A percentile compares a stretch with the other conserved stretches of the same genome.
These are phyloP conservation scores for Colletotrichum sp. DNA, from an alignment of 2,329 filamentous ascomycete species.

Conservation along the genomic window DNA sequence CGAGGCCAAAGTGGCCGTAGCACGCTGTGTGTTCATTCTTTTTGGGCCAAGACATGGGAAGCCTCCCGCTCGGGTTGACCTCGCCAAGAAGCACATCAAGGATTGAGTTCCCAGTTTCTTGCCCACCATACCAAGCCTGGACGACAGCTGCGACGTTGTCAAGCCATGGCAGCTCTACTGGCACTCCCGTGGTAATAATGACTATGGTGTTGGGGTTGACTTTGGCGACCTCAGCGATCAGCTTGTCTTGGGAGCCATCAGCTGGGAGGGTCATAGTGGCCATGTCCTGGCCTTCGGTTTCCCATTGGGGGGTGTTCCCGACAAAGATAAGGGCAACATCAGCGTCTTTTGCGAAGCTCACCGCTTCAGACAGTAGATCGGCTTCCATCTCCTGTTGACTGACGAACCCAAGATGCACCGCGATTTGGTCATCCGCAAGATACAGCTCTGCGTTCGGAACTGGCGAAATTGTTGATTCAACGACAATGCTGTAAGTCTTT, in stretches of 20 bases:
- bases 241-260: constrained; percentile 55
- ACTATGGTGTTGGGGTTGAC: constrained; percentile 65
- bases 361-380: constrained; percentile 47
- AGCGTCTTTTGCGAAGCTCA: constrained; percentile 60
- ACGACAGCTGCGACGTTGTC: constrained; percentile 62
- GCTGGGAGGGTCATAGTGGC: constrained; percentile 73
- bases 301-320: constrained; percentile 63
- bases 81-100: constrained; percentile 69
- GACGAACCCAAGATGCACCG: background rate
- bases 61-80: constrained; percentile 52
- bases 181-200: constrained; percentile 68
- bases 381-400: constrained; percentile 10
- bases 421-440: background rate
- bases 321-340: constrained; percentile 66
- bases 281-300: constrained; percentile 69
- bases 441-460: background rate
- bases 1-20: constrained; percentile 26
- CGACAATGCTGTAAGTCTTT: constrained; percentile 56
- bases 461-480: constrained; percentile 50
- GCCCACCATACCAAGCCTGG: constrained; percentile 80
- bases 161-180: constrained; percentile 61
- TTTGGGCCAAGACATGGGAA: constrained; percentile 53
- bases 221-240: constrained; percentile 61
- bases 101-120: constrained; percentile 71
- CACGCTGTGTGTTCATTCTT: constrained; percentile 34